Evolutionary conservation across 1,284 basidiomycete species (phyloP), one percentile per base, ranked within the genome.

Genomic region (Austroboletus olivaceoglutinosus): DNA sequence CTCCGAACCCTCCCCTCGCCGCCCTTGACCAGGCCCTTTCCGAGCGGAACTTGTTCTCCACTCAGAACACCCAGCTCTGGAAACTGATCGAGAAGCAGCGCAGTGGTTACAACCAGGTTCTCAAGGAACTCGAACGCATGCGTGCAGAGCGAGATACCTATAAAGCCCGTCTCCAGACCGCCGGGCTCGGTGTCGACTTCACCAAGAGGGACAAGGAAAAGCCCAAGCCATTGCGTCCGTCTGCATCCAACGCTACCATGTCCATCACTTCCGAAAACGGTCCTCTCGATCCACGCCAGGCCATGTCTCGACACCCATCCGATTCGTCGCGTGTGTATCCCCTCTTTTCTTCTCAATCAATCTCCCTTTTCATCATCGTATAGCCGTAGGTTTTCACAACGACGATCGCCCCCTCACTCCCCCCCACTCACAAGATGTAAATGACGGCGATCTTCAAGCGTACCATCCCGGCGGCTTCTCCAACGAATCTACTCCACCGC

Each of bases 31-130:
- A 83, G 51, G 79, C 84, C 5, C 74, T 93, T 23, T 75, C 76
- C 15, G 91, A 95, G 62, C 81, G 91, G 57, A 93, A 93, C 65
- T 70, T 73, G 33, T 77, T 93, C 47, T 84, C 86, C 33, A 70
- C 81, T 10, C 92, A 95, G 73, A 95, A 95, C 68, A 74, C 85
- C 7, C 91, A 93, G 70, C 80, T 94, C 27, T 94, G 92, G 92
- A 93, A 93, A 69, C 78, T 94, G 54, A 86, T 95, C 66, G 92
- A 94, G 76, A 93, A 92, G 68, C 89, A 93, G 61, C 77, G 86
- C 47, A 69, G 78, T 33, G 85, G 80, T 8, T 88, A 89, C 62
- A 82, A 77, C 54, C 81, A 87, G 52, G 80, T 87, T 47, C 73
- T 88, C 65, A 89, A 86, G 70, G 88, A 91, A 57, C 73, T 90